Conservation (phyloP, 345 rosid species). For the Erysimum cheiranthoides region DNA sequence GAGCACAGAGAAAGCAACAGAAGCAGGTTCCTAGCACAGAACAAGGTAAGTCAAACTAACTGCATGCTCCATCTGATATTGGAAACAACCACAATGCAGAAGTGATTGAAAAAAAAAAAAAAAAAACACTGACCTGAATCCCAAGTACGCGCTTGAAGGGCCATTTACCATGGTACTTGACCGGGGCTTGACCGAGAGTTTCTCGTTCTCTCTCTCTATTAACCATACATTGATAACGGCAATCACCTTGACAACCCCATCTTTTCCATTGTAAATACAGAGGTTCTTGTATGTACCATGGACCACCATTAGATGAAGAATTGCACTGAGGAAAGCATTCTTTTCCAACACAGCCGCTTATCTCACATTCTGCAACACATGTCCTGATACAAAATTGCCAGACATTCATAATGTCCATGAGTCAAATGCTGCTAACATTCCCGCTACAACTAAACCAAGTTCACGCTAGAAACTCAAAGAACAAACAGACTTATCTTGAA, state of each 20-base stretch:
- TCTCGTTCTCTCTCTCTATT: slow-evolving; percentile 64
- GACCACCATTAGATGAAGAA: slow-evolving; percentile 58
- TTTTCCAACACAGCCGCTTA: slow-evolving; percentile 68
- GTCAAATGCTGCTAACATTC: neutral
- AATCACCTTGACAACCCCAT: slow-evolving; percentile 78
- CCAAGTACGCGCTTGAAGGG: slow-evolving; percentile 75
- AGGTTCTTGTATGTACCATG: slow-evolving; percentile 79
- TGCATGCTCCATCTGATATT: slow-evolving; percentile 11
- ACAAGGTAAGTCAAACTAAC: slow-evolving; percentile 14
- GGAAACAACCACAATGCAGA: neutral
- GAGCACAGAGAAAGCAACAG: slow-evolving; percentile 76
- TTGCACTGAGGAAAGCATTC: slow-evolving; percentile 72
- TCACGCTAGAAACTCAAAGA: neutral
- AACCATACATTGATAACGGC: slow-evolving; percentile 77
- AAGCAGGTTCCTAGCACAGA: slow-evolving; percentile 65
- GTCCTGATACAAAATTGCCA: slow-evolving; percentile 47
- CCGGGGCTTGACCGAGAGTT: slow-evolving; percentile 53
- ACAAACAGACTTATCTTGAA: neutral
- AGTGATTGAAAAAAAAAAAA: slow-evolving; percentile 21
- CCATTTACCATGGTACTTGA: slow-evolving; percentile 90
- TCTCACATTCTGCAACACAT: slow-evolving; percentile 65
- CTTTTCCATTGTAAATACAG: slow-evolving; percentile 68
- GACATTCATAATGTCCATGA: neutral
- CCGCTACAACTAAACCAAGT: slow-evolving; percentile 16
- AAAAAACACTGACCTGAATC: slow-evolving; percentile 59